These are phyloP conservation scores for Irpex sp. DNA, from an alignment of 1,284 basidiomycete species.

Conservation along the genomic window DNA sequence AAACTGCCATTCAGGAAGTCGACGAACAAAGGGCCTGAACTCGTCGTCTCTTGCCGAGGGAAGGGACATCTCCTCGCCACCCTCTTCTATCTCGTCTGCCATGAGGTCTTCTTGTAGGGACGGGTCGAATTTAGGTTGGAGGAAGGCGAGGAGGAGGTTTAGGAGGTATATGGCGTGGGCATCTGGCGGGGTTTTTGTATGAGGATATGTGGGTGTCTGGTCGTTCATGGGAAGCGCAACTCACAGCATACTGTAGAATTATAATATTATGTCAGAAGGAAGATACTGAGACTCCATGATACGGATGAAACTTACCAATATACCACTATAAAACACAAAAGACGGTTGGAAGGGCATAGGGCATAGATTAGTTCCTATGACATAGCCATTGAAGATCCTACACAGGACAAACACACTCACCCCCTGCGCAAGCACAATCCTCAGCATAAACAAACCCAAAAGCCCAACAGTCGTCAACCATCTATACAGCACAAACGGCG, in stretches of 20 bases:
- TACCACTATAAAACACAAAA: conserved; percentile 5
- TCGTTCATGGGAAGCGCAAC: background rate
- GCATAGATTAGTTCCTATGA: no score
- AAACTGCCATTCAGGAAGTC: conserved; percentile 95
- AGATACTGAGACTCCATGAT: background rate
- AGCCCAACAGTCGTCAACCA: conserved; percentile 84
- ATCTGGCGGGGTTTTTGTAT: conserved; percentile 39
- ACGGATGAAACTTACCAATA: conserved; percentile 6
- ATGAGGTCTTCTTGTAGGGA: conserved; percentile 90
- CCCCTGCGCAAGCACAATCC: conserved; percentile 88
- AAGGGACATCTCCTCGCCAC: conserved; percentile 50
- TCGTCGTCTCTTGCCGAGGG: conserved; percentile 82
- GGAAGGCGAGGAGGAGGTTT: conserved; percentile 85
- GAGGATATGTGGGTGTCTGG: background rate
- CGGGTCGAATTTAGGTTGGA: conserved; percentile 95
- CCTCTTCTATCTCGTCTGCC: conserved; percentile 95
- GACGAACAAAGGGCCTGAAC: conserved; percentile 93
- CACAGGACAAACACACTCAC: conserved; percentile 46
- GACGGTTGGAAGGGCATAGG: no score
- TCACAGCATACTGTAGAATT: conserved; percentile 7
- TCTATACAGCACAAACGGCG: conserved; percentile 84
- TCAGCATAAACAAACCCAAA: conserved; percentile 76
- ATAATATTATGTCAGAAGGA: background rate
- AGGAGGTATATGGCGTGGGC: conserved; percentile 91
- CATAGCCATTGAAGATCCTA: no score